Evolutionary conservation across 176 grass and related monocot genomes (phyloP), one percentile per base, ranked within the genome.

Genomic region (Phyllostachys edulis): DNA sequence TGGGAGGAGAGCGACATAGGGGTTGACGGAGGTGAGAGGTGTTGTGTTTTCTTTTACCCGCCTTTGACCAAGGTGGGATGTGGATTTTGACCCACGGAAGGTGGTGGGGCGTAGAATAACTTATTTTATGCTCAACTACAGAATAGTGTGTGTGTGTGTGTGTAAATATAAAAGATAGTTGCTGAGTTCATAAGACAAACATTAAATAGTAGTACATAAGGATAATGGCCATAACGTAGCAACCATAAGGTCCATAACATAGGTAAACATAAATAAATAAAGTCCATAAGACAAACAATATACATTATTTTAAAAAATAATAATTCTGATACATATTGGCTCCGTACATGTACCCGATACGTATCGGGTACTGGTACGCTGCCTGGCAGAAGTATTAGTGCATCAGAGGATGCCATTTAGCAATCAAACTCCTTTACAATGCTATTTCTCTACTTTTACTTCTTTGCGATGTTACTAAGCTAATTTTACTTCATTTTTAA

Each of bases 341-440:
- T 42, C 39, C 1, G 39, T 40, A 40, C 39, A 6, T 0, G 9
- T 52, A 74, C 71, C 26, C 2, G 46, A 34, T 74, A 54, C 8
- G 4, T 36, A n/a, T 12, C 18, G 0, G 27, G 17, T 37, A 74
- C 6, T 75, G 11, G 21, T 39, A 57, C 21, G 40, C 7, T 39
- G 36, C 21, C 34, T 14, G 24, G 52, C 6, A 45, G 24, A n/a
- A 3, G 23, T 47, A 23, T 42, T 18, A 0, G 13, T 62, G 6
- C 7, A 47, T 47, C 45, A 47, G 18, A 56, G 2, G 18, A 59
- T 4, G 5, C 29, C 27, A 82, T n/a, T 73, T 70, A 70, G 16
- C n/a, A 68, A 63, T 60, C 12, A 26, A 87, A 75, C 51, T 82
- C 47, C 42, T 60, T 82, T 82, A 36, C 29, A 38, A 50, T 76